These are phyloP conservation scores for Aspergillus versicolor DNA, from an alignment of 2,329 filamentous ascomycete genomes.

Conservation along the genomic window DNA sequence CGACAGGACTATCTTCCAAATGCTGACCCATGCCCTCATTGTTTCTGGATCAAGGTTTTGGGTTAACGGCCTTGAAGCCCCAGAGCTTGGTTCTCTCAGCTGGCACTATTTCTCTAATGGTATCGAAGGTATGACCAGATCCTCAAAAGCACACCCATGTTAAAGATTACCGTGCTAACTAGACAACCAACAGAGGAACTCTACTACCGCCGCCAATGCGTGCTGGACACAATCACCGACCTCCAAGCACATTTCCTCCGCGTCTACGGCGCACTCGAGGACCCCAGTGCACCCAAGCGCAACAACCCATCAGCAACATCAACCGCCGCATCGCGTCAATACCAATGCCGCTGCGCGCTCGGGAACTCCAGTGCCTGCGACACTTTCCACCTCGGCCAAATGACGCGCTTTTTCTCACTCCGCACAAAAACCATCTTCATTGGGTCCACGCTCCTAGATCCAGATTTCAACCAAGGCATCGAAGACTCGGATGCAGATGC, in stretches of 20 bases:
- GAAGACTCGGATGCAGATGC: slow-evolving; percentile 11
- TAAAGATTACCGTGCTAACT: slow-evolving; percentile 4
- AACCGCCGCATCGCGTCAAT: slow-evolving; percentile 19
- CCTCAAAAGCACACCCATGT: not conserved
- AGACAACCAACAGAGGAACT: slow-evolving; percentile 38
- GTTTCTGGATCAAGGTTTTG: slow-evolving; percentile 39
- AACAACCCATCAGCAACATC: slow-evolving; percentile 7
- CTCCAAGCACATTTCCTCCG: slow-evolving; percentile 44
- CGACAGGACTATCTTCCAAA: slow-evolving; percentile 25
- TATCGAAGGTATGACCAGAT: slow-evolving; percentile 39
- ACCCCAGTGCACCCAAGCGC: slow-evolving; percentile 19
- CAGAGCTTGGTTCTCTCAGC: slow-evolving; percentile 20
- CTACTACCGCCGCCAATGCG: slow-evolving; percentile 40
- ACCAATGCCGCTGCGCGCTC: slow-evolving; percentile 43
- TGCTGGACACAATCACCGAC: slow-evolving; percentile 44
- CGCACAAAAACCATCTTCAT: slow-evolving; percentile 43
- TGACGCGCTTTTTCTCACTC: slow-evolving; percentile 43
- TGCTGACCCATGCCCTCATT: slow-evolving; percentile 36
- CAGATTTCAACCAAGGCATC: slow-evolving; percentile 26
- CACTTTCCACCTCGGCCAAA: slow-evolving; percentile 46
- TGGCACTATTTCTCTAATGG: slow-evolving; percentile 41
- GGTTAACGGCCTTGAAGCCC: slow-evolving; percentile 29
- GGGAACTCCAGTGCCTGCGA: slow-evolving; percentile 45
- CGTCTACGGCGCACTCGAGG: slow-evolving; percentile 40
- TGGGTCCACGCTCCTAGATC: slow-evolving; percentile 40